A percentile compares a stretch with the other conserved stretches of the same genome.
Conservation (phyloP, 805 yeast genomes). For the Candida dajiaensis region DNA sequence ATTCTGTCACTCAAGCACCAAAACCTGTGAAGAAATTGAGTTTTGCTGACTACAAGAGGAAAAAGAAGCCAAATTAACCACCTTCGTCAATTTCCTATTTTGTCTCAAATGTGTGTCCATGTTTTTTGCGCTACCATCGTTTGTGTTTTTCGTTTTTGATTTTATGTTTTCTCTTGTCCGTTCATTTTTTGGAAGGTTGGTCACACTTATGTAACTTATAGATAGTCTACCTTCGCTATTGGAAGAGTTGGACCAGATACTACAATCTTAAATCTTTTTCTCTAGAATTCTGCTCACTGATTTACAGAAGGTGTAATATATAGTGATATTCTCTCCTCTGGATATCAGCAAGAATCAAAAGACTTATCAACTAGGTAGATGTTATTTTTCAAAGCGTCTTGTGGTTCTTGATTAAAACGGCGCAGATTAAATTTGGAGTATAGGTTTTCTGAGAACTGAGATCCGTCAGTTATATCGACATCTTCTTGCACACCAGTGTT, state of each 20-base stretch:
- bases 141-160: background rate
- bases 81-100: background rate
- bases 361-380: constrained; percentile 2
- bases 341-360: constrained; percentile 4
- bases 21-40: constrained; percentile 52
- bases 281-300: background rate
- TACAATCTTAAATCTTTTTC: background rate
- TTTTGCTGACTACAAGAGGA: constrained; percentile 70
- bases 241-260: no score
- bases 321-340: background rate
- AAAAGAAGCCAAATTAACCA: constrained; percentile 26
- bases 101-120: no score
- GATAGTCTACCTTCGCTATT: no score
- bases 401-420: constrained; percentile 1
- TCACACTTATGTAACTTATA: background rate
- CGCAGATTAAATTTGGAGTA: constrained; percentile 13
- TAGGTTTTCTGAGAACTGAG: constrained; percentile 5
- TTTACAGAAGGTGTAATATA: background rate
- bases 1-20: background rate
- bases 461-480: background rate
- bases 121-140: no score
- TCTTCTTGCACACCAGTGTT: background rate
- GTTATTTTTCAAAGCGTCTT: background rate
- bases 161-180: background rate
- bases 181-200: background rate